Percentiles rank a stretch among this genome's conserved stretches.
Evolutionary conservation across 129 eudicot genomes (phyloP).

Genomic region (Tagetes erecta): DNA sequence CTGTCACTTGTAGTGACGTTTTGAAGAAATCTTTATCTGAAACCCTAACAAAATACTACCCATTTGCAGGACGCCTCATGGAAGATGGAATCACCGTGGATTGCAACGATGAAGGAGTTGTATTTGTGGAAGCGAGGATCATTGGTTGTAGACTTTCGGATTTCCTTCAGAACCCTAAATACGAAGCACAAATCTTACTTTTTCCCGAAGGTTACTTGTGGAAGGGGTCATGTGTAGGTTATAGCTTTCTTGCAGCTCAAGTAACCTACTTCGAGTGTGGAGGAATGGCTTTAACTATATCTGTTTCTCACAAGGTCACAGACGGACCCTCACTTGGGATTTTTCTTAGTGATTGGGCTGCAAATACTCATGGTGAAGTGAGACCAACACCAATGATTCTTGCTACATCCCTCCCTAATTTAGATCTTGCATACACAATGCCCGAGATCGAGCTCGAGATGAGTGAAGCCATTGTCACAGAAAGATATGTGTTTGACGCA

Average conservation of each 20-base stretch:
- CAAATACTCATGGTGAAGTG: conserved; percentile 15
- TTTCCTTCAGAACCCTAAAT: conserved; percentile 24
- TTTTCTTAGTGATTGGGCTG: conserved; percentile 40
- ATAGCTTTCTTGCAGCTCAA: conserved; percentile 25
- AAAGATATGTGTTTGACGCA: conserved; percentile 27
- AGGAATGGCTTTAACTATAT: conserved; percentile 28
- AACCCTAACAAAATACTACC: conserved; percentile 35
- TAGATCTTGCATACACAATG: conserved; percentile 12
- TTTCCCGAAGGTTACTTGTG: conserved; percentile 34
- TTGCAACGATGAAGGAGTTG: conserved; percentile 33
- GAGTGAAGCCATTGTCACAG: conserved; percentile 18
- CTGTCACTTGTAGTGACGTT: not conserved
- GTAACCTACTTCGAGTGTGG: conserved; percentile 34
- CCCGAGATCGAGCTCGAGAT: conserved; percentile 23
- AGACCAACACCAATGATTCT: conserved; percentile 27
- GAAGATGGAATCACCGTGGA: conserved; percentile 33
- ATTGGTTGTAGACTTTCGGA: conserved; percentile 2
- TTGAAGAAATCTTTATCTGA: conserved; percentile 28
- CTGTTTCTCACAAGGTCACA: conserved; percentile 36
- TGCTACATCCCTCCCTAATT: conserved; percentile 21
- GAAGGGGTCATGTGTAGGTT: conserved; percentile 28
- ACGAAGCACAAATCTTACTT: conserved; percentile 15
- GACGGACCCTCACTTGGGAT: conserved; percentile 19
- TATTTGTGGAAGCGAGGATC: conserved; percentile 26
- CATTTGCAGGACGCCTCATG: conserved; percentile 37